These are phyloP conservation scores for Pseudopyrenochaeta lycopersici DNA, from an alignment of 2,329 filamentous ascomycete genomes.

Conservation along the genomic window DNA sequence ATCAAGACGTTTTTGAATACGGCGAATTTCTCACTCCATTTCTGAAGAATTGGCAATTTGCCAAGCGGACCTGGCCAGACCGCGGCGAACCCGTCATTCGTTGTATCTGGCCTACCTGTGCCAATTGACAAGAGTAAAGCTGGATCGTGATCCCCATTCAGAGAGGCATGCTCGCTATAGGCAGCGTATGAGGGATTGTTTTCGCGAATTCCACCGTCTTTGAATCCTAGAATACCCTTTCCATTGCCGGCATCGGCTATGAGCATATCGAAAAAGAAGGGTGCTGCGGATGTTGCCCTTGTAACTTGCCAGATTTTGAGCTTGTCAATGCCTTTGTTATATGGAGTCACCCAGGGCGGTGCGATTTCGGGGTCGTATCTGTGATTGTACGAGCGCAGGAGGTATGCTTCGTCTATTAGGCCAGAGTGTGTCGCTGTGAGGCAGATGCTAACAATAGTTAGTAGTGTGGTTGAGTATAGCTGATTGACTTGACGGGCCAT, in stretches of 20 bases:
- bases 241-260: constrained; percentile 50
- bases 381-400: constrained; percentile 59
- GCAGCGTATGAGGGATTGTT: constrained; percentile 61
- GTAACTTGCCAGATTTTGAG: constrained; percentile 63
- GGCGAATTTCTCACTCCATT: constrained; percentile 59
- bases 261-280: constrained; percentile 62
- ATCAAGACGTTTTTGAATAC: constrained; percentile 61
- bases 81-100: constrained; percentile 57
- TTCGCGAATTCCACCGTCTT: constrained; percentile 61
- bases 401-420: constrained; percentile 57
- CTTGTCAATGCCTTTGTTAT: constrained; percentile 58
- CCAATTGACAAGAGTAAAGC: constrained; percentile 58
- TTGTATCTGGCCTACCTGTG: constrained; percentile 56
- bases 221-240: constrained; percentile 55
- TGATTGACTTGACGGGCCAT: too few species aligned
- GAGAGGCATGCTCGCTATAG: constrained; percentile 56
- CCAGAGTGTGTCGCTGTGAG: constrained; percentile 59
- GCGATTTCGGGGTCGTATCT: constrained; percentile 52
- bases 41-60: constrained; percentile 51
- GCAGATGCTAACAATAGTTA: constrained; percentile 47
- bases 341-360: constrained; percentile 56
- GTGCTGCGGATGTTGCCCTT: constrained; percentile 62
- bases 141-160: constrained; percentile 55
- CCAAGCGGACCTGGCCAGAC: constrained; percentile 58
- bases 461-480: not conserved